Base-by-base conservation (phyloP, 768 basidiomycete genomes). In the Amanita muscaria region DNA sequence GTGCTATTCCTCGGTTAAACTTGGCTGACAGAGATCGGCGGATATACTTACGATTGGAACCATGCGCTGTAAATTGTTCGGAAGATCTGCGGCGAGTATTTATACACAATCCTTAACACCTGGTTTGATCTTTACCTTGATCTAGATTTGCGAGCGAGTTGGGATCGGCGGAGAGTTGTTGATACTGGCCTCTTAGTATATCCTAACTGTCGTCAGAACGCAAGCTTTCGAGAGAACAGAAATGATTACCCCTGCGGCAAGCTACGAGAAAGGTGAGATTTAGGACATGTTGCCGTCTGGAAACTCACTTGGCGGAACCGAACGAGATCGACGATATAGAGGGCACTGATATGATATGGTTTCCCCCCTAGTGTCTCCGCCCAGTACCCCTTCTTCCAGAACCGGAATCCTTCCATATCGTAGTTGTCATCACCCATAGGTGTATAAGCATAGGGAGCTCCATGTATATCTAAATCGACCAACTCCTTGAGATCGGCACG, bases 331-430 rank as follows among this genome's bases (percentile, higher is more conserved):
- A 99, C 80, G 10, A 98, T 90, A 59, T 98, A 99, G 3, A 99
- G 67, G 0, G 96, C 96, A 61, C 92, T 96, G 34, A 99, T 99
- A 57, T 98, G 96, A 65, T 99, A 98, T 9, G 90, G 87, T 44
- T 69, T 67, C 1, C 88, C 93, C 36, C 73, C 67, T 43, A 98
- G 66, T 56, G 88, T 89, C 18, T 97, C 84, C 52, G 76, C 80
- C 96, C 94, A 92, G 55, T 92, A 93, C 0, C 92, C 96, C 0
- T 82, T 86, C 66, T 98, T 97, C 96, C 96, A 99, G 69, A 99
- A 99, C 22, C 96, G 72, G 69, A 92, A 99, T 0, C 93, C 92
- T 59, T 98, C 96, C 84, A 97, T 96, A 24, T 93, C 96, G 18
- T 67, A 63, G 51, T 94, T 88, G 54, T 94, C 89, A 54, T 94